phyloP scores from a whole-genome alignment of 352 stramenopile genomes.

The Achlya hypogyna region DNA sequence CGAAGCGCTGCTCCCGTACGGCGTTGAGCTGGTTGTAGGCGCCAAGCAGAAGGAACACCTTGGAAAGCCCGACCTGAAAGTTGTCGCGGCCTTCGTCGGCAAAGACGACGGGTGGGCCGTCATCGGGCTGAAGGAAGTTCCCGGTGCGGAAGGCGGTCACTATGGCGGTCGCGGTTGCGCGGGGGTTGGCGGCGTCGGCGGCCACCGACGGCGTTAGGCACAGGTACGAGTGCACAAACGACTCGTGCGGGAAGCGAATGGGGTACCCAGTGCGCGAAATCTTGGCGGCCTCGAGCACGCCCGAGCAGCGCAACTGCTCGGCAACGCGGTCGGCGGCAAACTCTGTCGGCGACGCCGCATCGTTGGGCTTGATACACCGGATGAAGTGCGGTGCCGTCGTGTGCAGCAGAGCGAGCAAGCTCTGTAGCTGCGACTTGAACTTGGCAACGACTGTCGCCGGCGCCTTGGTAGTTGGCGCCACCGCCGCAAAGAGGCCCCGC shows the following conservation, averaged over 20 bases:
- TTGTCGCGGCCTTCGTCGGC: constrained; percentile 19
- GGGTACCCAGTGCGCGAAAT: constrained; percentile 86
- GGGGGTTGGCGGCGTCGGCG: neutral
- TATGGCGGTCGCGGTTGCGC: neutral
- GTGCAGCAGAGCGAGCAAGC: constrained; percentile 91
- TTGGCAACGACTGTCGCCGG: constrained; percentile 35
- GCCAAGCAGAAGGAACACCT: constrained; percentile 9
- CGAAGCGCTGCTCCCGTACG: constrained; percentile 19
- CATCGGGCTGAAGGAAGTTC: neutral
- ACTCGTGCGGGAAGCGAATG: constrained; percentile 90
- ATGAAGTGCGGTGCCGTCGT: constrained; percentile 90
- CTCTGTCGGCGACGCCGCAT: constrained; percentile 40
- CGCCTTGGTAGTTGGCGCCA: neutral
- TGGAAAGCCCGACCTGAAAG: constrained; percentile 6
- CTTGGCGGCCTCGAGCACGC: constrained; percentile 83
- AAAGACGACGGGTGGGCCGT: constrained; percentile 19
- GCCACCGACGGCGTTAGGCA: neutral
- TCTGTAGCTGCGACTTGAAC: constrained; percentile 90
- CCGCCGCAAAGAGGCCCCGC: constrained; percentile 39
- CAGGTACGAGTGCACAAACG: constrained; percentile 79
- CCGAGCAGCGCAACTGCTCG: constrained; percentile 80
- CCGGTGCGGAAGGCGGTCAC: neutral
- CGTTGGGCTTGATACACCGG: constrained; percentile 86
- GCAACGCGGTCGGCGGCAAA: constrained; percentile 64
- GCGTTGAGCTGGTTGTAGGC: neutral